Base-by-base conservation (phyloP, 2,329 filamentous ascomycete species). In the Venturiaceae sp. region DNA sequence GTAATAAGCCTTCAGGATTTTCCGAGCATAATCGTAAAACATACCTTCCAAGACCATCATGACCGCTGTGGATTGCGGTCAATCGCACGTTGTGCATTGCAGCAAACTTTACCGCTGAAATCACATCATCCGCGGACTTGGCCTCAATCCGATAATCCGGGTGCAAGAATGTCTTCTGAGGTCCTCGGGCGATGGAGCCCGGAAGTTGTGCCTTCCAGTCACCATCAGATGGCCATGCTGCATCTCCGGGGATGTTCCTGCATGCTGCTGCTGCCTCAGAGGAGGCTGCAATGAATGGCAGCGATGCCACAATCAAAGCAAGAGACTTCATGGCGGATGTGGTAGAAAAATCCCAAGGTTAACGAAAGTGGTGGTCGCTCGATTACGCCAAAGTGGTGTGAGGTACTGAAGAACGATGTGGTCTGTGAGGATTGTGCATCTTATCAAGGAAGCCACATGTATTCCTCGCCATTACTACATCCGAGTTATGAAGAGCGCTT, bases 51-150 rank as follows among this genome's bases (percentile, higher is more conserved):
- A 60, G 59, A 36, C 26, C 26, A 34, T 60, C 75, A 63, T 82
- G 80, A 30, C 78, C 79, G 0, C 79, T 82, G 67, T 82, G 79
- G 60, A 73, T 73, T 53, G 81, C 70, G 37, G 80, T 74, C n/a
- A 81, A 66, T 2, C 79, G 79, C 47, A 81, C 69, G 63, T 80
- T 78, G 9, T 71, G 63, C 32, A 71, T 71, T 5, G 72, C 70
- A 14, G 77, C 77, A 62, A 80, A 76, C 60, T 77, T 77, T 41
- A 80, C 66, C 0, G 75, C 71, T 1, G 75, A 68, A 66, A 78
- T 76, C 37, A 79, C 69, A 46, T 80, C 74, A 3, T 69, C 70
- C 0, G 77, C 75, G 23, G 67, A 75, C 23, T 66, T 70, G 1
- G 67, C 73, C 9, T 74, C 70, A n/a, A 80, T 67, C 0, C 72